A percentile compares a stretch with the other conserved stretches of the same genome.
These are phyloP conservation scores for Phlyctochytrium arcticum DNA, from an alignment of 192 early-diverging fungal species.

Conservation along the genomic window DNA sequence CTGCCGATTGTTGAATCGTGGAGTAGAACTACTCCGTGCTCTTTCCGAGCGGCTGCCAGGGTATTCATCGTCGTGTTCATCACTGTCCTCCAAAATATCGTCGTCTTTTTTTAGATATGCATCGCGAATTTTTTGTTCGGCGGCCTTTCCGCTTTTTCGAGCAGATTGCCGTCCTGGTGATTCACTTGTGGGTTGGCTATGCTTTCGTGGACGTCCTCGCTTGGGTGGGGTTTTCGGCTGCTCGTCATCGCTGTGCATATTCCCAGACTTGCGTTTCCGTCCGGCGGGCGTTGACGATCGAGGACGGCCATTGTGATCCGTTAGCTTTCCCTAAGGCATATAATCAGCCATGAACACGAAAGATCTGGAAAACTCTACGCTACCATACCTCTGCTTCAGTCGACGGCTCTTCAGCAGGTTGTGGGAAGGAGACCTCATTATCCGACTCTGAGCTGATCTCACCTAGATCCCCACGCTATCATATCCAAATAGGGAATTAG, in stretches of 20 bases:
- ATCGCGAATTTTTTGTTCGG: not conserved
- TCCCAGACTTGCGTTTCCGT: not conserved
- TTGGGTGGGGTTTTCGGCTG: not conserved
- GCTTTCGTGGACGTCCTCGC: not conserved
- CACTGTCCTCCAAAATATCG: constrained; percentile 1
- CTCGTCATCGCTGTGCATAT: not conserved
- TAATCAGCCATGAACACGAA: no score
- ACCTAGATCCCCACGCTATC: no score
- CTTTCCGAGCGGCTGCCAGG: not conserved
- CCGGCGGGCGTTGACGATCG: not conserved
- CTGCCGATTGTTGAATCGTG: not conserved
- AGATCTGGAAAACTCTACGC: no score
- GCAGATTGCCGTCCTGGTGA: not conserved
- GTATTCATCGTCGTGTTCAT: not conserved
- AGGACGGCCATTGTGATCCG: not conserved
- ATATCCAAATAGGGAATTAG: no score
- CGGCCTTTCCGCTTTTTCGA: not conserved
- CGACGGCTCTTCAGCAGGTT: no score
- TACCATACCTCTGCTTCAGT: no score
- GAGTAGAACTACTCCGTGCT: no score
- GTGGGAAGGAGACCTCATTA: no score
- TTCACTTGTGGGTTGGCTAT: not conserved
- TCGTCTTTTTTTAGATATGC: not conserved
- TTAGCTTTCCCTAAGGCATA: not conserved
- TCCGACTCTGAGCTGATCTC: no score